Percentiles rank a stretch among this genome's conserved stretches.
phyloP scores from a whole-genome alignment of 768 basidiomycete genomes.

The Dioszegia hungarica region DNA sequence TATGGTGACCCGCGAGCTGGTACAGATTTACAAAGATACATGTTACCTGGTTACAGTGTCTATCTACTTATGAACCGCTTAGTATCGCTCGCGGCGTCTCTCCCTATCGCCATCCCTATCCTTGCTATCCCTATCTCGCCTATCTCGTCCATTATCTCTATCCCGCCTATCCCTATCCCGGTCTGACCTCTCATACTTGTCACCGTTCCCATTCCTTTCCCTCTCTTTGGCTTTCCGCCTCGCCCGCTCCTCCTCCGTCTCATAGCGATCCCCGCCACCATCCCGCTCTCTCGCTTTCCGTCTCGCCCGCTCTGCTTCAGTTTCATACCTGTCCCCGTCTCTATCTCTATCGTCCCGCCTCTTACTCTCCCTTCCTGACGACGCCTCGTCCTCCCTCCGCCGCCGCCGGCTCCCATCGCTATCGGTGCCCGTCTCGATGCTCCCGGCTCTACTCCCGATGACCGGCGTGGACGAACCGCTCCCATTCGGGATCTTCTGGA shows the following conservation, averaged over 20 bases:
- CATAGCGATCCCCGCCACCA: slow-evolving; percentile 17
- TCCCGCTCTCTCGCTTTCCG: slow-evolving; percentile 10
- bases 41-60: too few relatives aligned
- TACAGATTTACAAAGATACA: too few relatives aligned
- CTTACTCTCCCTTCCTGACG: slow-evolving; percentile 17
- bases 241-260: slow-evolving; percentile 11
- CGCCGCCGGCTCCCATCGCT: slow-evolving; percentile 14
- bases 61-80: not conserved
- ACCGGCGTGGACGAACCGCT: slow-evolving; percentile 4
- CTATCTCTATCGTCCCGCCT: slow-evolving; percentile 23
- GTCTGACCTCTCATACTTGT: slow-evolving; percentile 10
- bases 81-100: slow-evolving; percentile 9
- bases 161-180: slow-evolving; percentile 16
- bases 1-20: too few relatives aligned
- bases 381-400: slow-evolving; percentile 18
- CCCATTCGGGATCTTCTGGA: slow-evolving; percentile 56
- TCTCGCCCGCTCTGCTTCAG: slow-evolving; percentile 11
- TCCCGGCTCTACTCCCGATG: slow-evolving; percentile 7
- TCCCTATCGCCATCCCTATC: slow-evolving; percentile 16
- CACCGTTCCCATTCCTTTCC: slow-evolving; percentile 16
- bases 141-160: too few relatives aligned
- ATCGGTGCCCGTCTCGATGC: slow-evolving; percentile 3
- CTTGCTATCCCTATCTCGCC: slow-evolving; percentile 7
- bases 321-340: slow-evolving; percentile 16
- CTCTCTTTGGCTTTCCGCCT: slow-evolving; percentile 10